Percentiles rank a stretch among this genome's conserved stretches.
phyloP scores from a whole-genome alignment of 108 stramenopile species.

The Mediolabrus comicus region DNA sequence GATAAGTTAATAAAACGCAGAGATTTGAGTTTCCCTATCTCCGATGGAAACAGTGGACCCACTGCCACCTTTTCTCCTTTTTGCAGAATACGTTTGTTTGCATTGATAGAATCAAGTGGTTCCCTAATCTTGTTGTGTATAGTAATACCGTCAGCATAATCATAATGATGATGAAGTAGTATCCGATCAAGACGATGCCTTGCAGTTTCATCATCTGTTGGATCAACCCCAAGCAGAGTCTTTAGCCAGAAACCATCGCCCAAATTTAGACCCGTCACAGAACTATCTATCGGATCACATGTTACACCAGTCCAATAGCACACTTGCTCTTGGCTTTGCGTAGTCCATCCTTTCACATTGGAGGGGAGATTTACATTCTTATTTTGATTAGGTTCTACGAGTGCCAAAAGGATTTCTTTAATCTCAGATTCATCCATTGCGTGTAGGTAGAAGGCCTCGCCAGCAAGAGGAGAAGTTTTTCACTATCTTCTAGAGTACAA shows the following conservation, averaged over 20 bases:
- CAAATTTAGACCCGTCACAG: slow-evolving; percentile 40
- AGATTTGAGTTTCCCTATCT: slow-evolving; percentile 27
- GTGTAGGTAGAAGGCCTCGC: not conserved
- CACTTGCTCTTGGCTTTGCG: slow-evolving; percentile 13
- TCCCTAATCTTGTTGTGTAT: not conserved
- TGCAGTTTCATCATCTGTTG: not conserved
- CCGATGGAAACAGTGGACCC: slow-evolving; percentile 18
- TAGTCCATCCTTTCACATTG: slow-evolving; percentile 33
- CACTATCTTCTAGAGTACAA: too few relatives aligned
- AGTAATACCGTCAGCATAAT: not conserved
- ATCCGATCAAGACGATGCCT: not conserved
- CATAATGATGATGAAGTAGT: not conserved
- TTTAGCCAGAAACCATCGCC: slow-evolving; percentile 22
- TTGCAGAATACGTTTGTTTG: not conserved
- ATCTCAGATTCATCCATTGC: slow-evolving; percentile 26
- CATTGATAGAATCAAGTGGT: not conserved
- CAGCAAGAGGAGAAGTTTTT: too few relatives aligned
- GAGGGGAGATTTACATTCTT: slow-evolving; percentile 12
- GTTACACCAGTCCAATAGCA: slow-evolving; percentile 48
- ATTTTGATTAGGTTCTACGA: slow-evolving; percentile 30
- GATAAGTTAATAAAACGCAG: slow-evolving; percentile 36
- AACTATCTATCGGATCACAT: slow-evolving; percentile 44
- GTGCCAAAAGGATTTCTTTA: slow-evolving; percentile 25
- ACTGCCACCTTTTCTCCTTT: not conserved
- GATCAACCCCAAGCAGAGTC: slow-evolving; percentile 9